Base-by-base conservation (phyloP, 805 yeast species). In the Isabelozyma gotoi region DNA sequence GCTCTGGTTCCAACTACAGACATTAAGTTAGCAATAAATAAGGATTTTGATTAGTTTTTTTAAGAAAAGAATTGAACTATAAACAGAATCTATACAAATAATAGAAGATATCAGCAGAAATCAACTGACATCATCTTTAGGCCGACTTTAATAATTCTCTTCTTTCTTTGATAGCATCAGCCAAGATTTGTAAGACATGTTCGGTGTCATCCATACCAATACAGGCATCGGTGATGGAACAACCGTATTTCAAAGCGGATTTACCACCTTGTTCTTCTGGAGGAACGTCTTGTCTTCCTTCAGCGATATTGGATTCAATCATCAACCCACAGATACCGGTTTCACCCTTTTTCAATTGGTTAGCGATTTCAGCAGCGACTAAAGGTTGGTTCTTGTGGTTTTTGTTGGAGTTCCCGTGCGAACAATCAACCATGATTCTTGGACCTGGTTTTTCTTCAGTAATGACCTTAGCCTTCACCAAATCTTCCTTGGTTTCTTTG, bases 201-300 rank as follows among this genome's bases (percentile, higher is more conserved):
- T 76, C 92, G 14, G 99, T 92, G 39, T 81, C 74, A 42, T 86
- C 94, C 89, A 96, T 88, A 47, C 88, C 79, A 47, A 92, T 90
- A 76, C 99, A 92, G 24, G 97, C 96, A 67, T 92, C 99, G n/a
- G 99, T 92, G 57, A 92, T 90, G 21, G 96, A 87, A 50, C 90
- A 88, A 49, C 99, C 99, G 70, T 92, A 92, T 59, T 85, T 80
- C 68, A 92, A 79, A 12, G 67, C 64, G 42, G 75, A 76, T 60
- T 85, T 84, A 42, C 96, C 96, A 41, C 83, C 85, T 45, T 80
- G 72, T 34, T 68, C 75, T 10, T 65, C 61, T 38, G 88, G 79
- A 45, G 92, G 91, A 47, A 90, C 90, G 59, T 86, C 83, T 74
- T 94, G 99, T 71, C 95, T 85, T 41, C 99, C 99, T 63, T 86